phyloP scores from a whole-genome alignment of 2,329 filamentous ascomycete genomes.

The Trichoderma sp. region DNA sequence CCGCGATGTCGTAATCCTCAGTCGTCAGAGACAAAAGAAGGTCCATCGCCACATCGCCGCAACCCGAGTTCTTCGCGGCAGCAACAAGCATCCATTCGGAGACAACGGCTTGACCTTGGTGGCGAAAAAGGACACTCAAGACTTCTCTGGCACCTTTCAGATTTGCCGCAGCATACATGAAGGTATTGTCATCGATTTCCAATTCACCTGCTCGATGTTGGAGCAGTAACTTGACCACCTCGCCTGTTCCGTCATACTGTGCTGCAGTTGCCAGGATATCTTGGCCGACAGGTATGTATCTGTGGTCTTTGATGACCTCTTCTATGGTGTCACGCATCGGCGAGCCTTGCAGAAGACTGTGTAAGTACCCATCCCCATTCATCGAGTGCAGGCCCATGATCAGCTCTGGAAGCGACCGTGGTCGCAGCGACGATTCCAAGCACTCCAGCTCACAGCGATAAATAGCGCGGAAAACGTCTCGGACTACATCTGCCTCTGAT shows the following conservation, averaged over 20 bases:
- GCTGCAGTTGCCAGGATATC: not conserved
- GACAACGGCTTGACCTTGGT: too few species aligned
- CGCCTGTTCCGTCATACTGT: not conserved
- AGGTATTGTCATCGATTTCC: rapidly evolving
- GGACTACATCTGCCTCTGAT: not conserved
- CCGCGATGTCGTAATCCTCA: too few species aligned
- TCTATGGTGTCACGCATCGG: not conserved
- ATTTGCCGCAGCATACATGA: not conserved
- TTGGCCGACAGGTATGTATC: too few species aligned
- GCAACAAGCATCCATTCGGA: not conserved
- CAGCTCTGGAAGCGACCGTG: not conserved
- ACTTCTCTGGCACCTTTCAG: not conserved
- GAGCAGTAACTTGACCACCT: not conserved
- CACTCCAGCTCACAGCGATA: not conserved
- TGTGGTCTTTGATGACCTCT: not conserved
- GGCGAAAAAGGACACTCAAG: not conserved
- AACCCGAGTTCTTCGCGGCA: too few species aligned
- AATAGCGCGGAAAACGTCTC: not conserved
- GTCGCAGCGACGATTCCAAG: rapidly evolving
- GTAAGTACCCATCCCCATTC: not conserved
- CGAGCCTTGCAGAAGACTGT: not conserved
- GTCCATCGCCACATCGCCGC: not conserved
- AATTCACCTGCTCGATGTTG: not conserved
- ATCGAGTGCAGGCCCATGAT: not conserved
- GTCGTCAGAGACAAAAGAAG: not conserved